phyloP scores from a whole-genome alignment of 768 basidiomycete genomes.

The Tulasnella sp. region DNA sequence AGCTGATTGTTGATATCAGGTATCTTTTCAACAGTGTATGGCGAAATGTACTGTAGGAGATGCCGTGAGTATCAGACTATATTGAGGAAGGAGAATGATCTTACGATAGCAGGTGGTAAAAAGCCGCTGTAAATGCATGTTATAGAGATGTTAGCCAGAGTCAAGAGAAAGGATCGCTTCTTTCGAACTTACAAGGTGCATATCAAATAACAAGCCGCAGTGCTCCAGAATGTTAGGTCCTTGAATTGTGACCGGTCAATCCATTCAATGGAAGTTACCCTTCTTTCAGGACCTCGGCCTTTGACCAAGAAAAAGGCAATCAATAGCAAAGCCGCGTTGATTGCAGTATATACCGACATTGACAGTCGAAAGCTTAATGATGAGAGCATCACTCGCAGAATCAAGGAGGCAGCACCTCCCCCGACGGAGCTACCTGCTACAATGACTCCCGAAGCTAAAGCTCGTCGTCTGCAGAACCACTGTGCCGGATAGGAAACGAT shows the following conservation, averaged over 20 bases:
- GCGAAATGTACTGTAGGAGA: constrained; percentile 18
- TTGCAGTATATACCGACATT: constrained; percentile 24
- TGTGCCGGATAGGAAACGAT: constrained; percentile 2
- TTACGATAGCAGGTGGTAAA: constrained; percentile 18
- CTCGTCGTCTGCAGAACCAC: constrained; percentile 4
- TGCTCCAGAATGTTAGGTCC: constrained; percentile 25
- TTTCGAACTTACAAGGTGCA: constrained; percentile 15
- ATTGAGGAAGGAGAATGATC: not conserved
- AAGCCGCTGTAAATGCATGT: constrained; percentile 6
- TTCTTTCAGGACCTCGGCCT: constrained; percentile 18
- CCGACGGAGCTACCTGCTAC: constrained; percentile 1
- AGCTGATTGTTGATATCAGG: constrained; percentile 17
- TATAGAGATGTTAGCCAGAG: no score
- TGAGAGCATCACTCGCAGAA: constrained; percentile 26
- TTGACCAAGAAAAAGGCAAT: constrained; percentile 26
- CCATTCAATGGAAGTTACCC: constrained; percentile 12
- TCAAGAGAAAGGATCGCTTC: no score
- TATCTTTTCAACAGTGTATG: constrained; percentile 17
- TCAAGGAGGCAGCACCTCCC: constrained; percentile 14
- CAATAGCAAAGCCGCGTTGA: constrained; percentile 22
- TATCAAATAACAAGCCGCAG: constrained; percentile 26
- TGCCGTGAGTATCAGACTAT: not conserved
- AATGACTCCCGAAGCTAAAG: not conserved
- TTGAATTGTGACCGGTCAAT: constrained; percentile 13
- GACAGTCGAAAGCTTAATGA: constrained; percentile 25